phyloP scores from a whole-genome alignment of 495 filamentous ascomycete genomes.

The Neurospora tetraspora region DNA sequence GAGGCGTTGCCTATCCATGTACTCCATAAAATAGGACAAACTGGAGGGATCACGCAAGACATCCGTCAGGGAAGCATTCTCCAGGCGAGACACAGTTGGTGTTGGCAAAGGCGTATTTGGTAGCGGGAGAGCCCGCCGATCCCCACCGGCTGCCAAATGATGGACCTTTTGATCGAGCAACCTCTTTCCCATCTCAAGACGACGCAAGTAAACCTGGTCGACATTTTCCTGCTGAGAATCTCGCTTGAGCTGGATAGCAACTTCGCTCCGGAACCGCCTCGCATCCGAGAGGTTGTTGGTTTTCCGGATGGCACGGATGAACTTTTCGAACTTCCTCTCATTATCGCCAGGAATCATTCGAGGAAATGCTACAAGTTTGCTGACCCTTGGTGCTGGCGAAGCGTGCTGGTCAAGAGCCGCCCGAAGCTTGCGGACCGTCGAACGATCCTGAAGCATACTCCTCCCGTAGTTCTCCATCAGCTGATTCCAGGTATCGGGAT shows the following conservation, averaged over 20 bases:
- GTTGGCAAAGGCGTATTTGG: constrained; percentile 14
- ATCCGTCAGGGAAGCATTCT: constrained; percentile 66
- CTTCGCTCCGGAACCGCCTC: constrained; percentile 78
- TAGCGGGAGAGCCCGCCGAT: constrained; percentile 31
- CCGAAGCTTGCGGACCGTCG: constrained; percentile 86
- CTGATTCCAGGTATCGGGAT: constrained; percentile 97
- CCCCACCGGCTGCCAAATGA: constrained; percentile 60
- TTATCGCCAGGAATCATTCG: constrained; percentile 55
- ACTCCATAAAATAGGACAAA: constrained; percentile 98
- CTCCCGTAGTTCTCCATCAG: constrained; percentile 82
- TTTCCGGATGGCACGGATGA: constrained; percentile 80
- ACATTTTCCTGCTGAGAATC: constrained; percentile 69
- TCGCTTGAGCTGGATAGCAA: constrained; percentile 84
- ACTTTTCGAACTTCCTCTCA: constrained; percentile 88
- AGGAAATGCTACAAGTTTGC: constrained; percentile 48
- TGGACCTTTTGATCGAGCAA: constrained; percentile 85
- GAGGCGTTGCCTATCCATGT: constrained; percentile 84
- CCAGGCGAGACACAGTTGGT: constrained; percentile 45
- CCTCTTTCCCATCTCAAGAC: constrained; percentile 83
- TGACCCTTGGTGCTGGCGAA: constrained; percentile 63
- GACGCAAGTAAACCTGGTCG: constrained; percentile 75
- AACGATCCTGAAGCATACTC: constrained; percentile 86
- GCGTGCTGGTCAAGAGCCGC: constrained; percentile 94
- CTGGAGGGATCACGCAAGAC: constrained; percentile 80
- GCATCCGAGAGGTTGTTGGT: constrained; percentile 92